Evolutionary conservation across 768 basidiomycete genomes (phyloP).

Genomic region (Leccinum barrowsii): DNA sequence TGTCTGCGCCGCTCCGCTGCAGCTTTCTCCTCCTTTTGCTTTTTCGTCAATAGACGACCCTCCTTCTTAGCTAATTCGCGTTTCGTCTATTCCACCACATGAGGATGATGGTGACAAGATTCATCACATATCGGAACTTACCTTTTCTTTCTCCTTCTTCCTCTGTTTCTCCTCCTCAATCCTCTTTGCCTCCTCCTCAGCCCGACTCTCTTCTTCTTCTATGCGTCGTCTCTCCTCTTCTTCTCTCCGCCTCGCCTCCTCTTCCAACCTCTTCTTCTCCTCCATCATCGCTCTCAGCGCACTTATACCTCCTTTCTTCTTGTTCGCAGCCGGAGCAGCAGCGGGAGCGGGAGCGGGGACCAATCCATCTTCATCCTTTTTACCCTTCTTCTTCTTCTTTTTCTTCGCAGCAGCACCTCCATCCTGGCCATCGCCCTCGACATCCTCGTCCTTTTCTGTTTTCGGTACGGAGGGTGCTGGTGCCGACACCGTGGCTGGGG

Average conservation of each 20-base stretch:
- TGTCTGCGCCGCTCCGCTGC: constrained; percentile 88
- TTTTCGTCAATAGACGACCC: constrained; percentile 92
- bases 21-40: constrained; percentile 91
- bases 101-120: background rate
- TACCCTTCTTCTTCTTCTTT: constrained; percentile 79
- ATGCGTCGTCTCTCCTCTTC: constrained; percentile 80
- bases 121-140: constrained; percentile 22
- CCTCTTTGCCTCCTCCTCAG: constrained; percentile 71
- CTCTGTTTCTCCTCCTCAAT: constrained; percentile 83
- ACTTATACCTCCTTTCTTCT: constrained; percentile 78
- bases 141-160: constrained; percentile 88
- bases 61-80: constrained; percentile 90
- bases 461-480: constrained; percentile 29
- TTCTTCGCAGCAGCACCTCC: constrained; percentile 59
- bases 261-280: constrained; percentile 83
- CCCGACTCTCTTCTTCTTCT: constrained; percentile 83
- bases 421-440: constrained; percentile 63
- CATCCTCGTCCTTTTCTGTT: constrained; percentile 51
- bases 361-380: constrained; percentile 71
- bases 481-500: constrained; percentile 5
- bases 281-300: constrained; percentile 91
- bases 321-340: constrained; percentile 38
- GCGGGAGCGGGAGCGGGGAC: constrained; percentile 34
- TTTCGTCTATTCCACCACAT: constrained; percentile 59
- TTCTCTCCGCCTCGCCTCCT: constrained; percentile 65